Evolutionary conservation across 1,284 basidiomycete species (phyloP).

Genomic region (Cutaneotrichosporon sp.): DNA sequence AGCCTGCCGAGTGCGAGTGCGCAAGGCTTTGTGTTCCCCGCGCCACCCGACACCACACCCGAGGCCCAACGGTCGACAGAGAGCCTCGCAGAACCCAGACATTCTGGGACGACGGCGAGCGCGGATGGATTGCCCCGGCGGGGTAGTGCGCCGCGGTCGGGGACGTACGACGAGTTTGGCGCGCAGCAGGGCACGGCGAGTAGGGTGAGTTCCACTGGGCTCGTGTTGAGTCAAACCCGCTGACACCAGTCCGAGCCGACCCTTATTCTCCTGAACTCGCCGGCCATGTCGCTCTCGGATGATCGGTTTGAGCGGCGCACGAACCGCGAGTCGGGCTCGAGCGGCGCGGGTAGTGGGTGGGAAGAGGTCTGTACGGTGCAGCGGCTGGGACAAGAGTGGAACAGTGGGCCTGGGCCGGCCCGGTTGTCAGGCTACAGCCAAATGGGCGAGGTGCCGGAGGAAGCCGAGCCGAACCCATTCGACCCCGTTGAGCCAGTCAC

Average conservation of each 20-base stretch:
- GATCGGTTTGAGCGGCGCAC: background rate
- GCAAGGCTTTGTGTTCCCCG: slow-evolving; percentile 1
- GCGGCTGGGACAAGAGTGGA: slow-evolving; percentile 8
- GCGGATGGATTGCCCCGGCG: slow-evolving; percentile 9
- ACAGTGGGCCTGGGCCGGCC: background rate
- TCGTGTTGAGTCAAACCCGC: background rate
- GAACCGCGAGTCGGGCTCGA: background rate
- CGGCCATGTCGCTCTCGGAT: background rate
- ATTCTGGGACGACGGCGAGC: background rate
- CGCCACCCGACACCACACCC: background rate
- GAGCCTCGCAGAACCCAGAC: background rate
- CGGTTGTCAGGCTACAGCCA: background rate
- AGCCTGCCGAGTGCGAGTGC: background rate
- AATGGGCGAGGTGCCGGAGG: background rate
- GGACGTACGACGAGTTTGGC: slow-evolving; percentile 20
- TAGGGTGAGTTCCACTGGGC: background rate
- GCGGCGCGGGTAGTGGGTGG: background rate
- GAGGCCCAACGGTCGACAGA: background rate
- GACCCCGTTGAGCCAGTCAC: slow-evolving; percentile 9
- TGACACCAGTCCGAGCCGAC: slow-evolving; percentile 6
- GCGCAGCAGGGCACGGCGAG: slow-evolving; percentile 6
- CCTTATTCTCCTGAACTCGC: slow-evolving; percentile 3
- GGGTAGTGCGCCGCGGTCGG: slow-evolving; percentile 6
- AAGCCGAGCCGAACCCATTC: background rate
- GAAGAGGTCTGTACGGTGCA: slow-evolving; percentile 1